Evolutionary conservation across 805 yeast genomes (phyloP).

Genomic region (Suhomyces xylopsoci): DNA sequence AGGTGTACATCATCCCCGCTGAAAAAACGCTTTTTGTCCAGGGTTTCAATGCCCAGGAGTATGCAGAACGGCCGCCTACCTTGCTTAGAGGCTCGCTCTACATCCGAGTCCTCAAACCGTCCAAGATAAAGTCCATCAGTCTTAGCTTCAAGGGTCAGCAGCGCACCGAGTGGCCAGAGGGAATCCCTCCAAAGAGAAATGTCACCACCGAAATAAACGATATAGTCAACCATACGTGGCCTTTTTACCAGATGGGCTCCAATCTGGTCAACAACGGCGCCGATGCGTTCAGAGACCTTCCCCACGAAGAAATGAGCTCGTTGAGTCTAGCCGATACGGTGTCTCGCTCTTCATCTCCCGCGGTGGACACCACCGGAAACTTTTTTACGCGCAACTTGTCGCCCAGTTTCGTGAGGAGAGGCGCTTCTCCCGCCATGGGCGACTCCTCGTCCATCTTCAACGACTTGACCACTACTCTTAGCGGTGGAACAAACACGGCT

Average conservation of each 20-base stretch:
- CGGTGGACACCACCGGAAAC: conserved; percentile 10
- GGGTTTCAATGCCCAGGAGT: conserved; percentile 72
- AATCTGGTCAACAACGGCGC: conserved; percentile 43
- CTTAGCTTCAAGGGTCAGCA: conserved; percentile 65
- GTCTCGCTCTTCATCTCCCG: conserved; percentile 16
- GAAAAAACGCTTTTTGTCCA: conserved; percentile 79
- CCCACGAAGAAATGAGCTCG: conserved; percentile 31
- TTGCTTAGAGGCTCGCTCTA: conserved; percentile 77
- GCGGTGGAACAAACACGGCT: conserved; percentile 6
- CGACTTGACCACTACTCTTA: conserved; percentile 23
- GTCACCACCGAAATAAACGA: conserved; percentile 64
- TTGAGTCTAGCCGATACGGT: conserved; percentile 32
- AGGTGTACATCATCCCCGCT: conserved; percentile 69
- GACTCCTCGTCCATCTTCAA: conserved; percentile 21
- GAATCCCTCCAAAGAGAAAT: conserved; percentile 84
- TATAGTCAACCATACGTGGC: conserved; percentile 83
- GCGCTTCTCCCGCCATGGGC: conserved; percentile 27
- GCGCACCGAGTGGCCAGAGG: conserved; percentile 96
- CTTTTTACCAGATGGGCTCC: conserved; percentile 54
- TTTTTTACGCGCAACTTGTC: conserved; percentile 24
- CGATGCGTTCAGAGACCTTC: conserved; percentile 38
- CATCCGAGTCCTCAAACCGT: conserved; percentile 65
- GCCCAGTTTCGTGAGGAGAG: conserved; percentile 26
- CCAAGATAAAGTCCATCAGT: conserved; percentile 62
- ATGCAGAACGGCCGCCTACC: conserved; percentile 66